Conservation (phyloP, 441 rosid species). For the Syzygium syzygioides region DNA sequence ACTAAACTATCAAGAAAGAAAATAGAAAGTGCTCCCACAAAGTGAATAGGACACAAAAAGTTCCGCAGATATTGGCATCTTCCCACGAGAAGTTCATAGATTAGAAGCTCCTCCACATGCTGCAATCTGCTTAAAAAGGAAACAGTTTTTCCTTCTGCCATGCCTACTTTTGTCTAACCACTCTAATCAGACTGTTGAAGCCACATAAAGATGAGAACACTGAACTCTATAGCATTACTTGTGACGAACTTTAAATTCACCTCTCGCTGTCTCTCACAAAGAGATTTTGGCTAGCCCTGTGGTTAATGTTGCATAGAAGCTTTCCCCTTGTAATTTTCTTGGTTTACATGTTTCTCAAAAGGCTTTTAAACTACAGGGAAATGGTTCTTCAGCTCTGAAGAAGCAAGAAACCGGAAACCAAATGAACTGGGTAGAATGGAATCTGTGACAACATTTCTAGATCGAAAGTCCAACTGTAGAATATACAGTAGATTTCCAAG, state of each 20-base stretch:
- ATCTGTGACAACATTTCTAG: neutral
- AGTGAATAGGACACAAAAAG: neutral
- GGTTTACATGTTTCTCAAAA: neutral
- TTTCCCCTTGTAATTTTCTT: neutral
- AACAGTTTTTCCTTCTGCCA: neutral
- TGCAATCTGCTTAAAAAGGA: neutral
- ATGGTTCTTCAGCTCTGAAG: neutral
- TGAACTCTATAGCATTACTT: neutral
- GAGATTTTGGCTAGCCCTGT: accelerated
- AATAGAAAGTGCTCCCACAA: neutral
- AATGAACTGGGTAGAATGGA: neutral
- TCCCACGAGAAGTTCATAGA: neutral
- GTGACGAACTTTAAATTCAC: neutral
- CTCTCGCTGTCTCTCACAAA: neutral
- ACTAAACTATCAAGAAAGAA: neutral
- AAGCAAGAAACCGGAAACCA: neutral
- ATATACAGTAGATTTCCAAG: neutral
- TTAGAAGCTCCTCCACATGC: neutral
- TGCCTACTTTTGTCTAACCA: neutral
- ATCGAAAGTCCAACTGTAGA: neutral
- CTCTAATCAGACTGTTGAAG: neutral
- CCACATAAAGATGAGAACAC: neutral
- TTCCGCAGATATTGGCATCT: neutral
- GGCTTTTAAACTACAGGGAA: neutral
- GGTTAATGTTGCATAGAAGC: neutral